Base-by-base conservation (phyloP, 1,284 basidiomycete genomes). In the Sphagnurus paluster region DNA sequence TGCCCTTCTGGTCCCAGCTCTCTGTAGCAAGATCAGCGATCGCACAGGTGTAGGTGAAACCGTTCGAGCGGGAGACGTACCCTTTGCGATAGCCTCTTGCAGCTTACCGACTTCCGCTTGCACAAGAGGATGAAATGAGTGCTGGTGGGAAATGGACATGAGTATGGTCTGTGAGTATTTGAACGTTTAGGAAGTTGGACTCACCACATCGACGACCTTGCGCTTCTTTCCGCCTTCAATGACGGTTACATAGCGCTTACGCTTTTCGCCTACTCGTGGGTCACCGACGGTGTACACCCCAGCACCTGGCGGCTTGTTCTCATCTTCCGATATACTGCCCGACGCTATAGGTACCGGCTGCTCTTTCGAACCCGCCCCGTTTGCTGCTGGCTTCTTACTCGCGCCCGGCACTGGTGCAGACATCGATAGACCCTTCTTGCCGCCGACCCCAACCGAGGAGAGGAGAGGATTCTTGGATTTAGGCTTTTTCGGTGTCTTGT, bases 1-100 rank as follows among this genome's bases (percentile, higher is more conserved):
- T 96, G 60, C 85, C 85, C 70, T 90, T 93, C 48, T 75, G 69
- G 33, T 82, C 79, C 83, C 86, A 90, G 36, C 71, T 75, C 60
- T 86, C 84, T 80, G 60, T 36, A 4, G 32, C 5, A 5, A 8
- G 28, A 26, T 26, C 30, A 17, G 8, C 25, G n/a, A 42, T 21
- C 21, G 5, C 5, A 29, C 2, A 14, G 10, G 25, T 13, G n/a
- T 10, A 14, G 14, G 17, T 0, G 28, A 2, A 16, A 13, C 34
- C 11, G 36, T 25, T 23, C 24, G 19, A 36, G 11, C 14, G 17
- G 21, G 23, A 7, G 2, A 57, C 69, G 20, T 14, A 83, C 84
- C 82, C 58, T 77, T 74, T 10, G 72, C 71, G 21, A 90, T 82
- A 21, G 79, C 77, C 5, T 49, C 63, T 58, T 84, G 84, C 51